Base-by-base conservation (phyloP, 31 red algal genomes). In the Porphyra umbilicalis region DNA sequence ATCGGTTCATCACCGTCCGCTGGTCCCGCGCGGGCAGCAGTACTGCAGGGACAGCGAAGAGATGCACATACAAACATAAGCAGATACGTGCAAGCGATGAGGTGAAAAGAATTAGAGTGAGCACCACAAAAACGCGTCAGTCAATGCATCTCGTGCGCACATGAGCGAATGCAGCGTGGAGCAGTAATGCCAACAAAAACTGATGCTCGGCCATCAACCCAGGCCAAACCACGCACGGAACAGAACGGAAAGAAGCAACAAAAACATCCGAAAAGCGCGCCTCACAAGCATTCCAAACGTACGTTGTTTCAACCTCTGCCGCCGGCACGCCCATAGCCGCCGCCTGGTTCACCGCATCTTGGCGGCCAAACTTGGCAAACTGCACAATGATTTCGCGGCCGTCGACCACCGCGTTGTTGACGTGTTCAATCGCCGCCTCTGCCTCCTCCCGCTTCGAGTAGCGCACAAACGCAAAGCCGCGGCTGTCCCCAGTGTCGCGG, bases 381-480 rank as follows among this genome's bases (percentile, higher is more conserved):
- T 87, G 85, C 20, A 87, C 85, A 8, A 40, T 83, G 5, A 87
- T 87, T 11, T 81, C 44, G 14, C 85, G 42, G 7, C 79, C 85
- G 11, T 87, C 79, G 8, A 87, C 25, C 0, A 68, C 77, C 57
- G 31, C 75, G 9, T 79, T 79, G 29, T 83, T 77, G 38, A 87
- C 44, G 35, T 83, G 32, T 6, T 87, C 85, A 35, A 87, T 87
- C 10, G 85, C 85, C 32, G 79, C 81, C 10, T 83, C 81, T 29
- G 85, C 85, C 29, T 87, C 85, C 33, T 87, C 85, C 44, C 75
- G 68, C 80, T 81, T 81, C 39, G 34, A 18, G 81, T 82, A 87
- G 6, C 85, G 85, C 79, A 87, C 85, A 83, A 87, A 87, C 25
- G 85, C 85, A 83, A 87, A 87, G 30, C 85, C 85, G 75, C 85